phyloP scores from a whole-genome alignment of 805 yeast species.

The Myxozyma nipponensis region DNA sequence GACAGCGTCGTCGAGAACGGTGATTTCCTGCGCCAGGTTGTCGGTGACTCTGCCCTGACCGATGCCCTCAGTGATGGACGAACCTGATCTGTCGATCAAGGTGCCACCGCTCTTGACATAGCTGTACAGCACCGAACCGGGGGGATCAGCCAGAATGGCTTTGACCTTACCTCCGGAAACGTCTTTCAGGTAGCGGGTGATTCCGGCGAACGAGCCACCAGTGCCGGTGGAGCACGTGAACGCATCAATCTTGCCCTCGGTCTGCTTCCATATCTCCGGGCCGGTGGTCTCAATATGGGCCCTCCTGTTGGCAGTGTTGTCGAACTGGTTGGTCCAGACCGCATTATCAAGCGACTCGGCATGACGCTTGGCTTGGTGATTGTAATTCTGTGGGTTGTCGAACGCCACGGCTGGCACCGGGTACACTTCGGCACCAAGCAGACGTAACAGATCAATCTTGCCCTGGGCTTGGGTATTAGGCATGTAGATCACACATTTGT shows the following conservation, averaged over 20 bases:
- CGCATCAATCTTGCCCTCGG: conserved; percentile 72
- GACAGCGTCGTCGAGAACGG: conserved; percentile 73
- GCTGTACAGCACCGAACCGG: conserved; percentile 81
- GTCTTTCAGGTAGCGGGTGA: conserved; percentile 70
- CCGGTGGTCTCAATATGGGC: conserved; percentile 89
- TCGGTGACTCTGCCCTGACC: conserved; percentile 93
- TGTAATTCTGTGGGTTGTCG: conserved; percentile 78
- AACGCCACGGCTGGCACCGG: conserved; percentile 87
- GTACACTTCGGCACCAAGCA: conserved; percentile 79
- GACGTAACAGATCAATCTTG: conserved; percentile 67
- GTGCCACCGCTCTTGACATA: conserved; percentile 70
- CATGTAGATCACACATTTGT: conserved; percentile 82
- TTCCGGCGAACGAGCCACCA: conserved; percentile 89
- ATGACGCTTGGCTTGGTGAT: conserved; percentile 81
- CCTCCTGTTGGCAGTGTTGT: conserved; percentile 79
- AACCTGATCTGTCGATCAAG: conserved; percentile 66
- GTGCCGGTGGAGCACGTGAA: conserved; percentile 92
- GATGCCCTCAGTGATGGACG: conserved; percentile 91
- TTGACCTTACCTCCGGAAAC: conserved; percentile 59
- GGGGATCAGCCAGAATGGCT: conserved; percentile 83
- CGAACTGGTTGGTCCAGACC: conserved; percentile 91
- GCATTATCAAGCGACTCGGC: conserved; percentile 75
- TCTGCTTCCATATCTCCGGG: conserved; percentile 86
- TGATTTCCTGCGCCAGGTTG: conserved; percentile 70
- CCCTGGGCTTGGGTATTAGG: conserved; percentile 84